phyloP scores from a whole-genome alignment of 352 stramenopile species.

The Globisporangium nodosum region DNA sequence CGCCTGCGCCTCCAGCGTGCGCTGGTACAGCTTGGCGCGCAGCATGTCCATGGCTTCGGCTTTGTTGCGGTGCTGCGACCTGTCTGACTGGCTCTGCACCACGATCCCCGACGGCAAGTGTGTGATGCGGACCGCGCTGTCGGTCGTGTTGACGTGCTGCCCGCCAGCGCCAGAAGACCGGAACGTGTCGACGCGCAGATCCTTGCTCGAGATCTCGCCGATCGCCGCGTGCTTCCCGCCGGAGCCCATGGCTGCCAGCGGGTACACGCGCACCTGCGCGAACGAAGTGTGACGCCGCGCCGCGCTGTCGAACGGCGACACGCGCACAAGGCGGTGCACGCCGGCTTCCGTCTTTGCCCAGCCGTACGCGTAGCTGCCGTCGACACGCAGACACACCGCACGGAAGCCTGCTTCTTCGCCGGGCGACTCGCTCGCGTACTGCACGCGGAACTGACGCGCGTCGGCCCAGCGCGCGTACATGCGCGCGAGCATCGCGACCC shows the following conservation, averaged over 20 bases:
- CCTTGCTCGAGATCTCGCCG: slow-evolving; percentile 63
- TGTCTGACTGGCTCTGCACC: slow-evolving; percentile 92
- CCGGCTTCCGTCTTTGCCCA: slow-evolving; percentile 93
- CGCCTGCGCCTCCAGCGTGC: slow-evolving; percentile 51
- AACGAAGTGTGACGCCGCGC: slow-evolving; percentile 94
- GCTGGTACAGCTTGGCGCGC: slow-evolving; percentile 64
- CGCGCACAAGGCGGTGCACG: slow-evolving; percentile 92
- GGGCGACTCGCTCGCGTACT: slow-evolving; percentile 87
- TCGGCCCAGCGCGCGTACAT: slow-evolving; percentile 92
- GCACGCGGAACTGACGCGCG: slow-evolving; percentile 41
- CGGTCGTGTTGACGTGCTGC: slow-evolving; percentile 97
- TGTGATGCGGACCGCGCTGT: slow-evolving; percentile 95
- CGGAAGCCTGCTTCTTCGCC: slow-evolving; percentile 71
- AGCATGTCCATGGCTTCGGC: slow-evolving; percentile 88
- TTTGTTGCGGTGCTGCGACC: slow-evolving; percentile 94
- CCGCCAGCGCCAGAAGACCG: slow-evolving; percentile 90
- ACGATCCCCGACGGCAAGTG: slow-evolving; percentile 93
- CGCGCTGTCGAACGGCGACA: slow-evolving; percentile 95
- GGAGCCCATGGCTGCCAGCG: slow-evolving; percentile 30
- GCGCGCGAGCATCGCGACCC: slow-evolving; percentile 91
- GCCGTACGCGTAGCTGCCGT: slow-evolving; percentile 87
- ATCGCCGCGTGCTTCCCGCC: slow-evolving; percentile 18
- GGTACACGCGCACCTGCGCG: slow-evolving; percentile 81
- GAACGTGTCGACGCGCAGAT: slow-evolving; percentile 94
- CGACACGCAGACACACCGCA: slow-evolving; percentile 46